Evolutionary conservation across 2,329 filamentous ascomycete genomes (phyloP).

Genomic region (Lachnellula arida): DNA sequence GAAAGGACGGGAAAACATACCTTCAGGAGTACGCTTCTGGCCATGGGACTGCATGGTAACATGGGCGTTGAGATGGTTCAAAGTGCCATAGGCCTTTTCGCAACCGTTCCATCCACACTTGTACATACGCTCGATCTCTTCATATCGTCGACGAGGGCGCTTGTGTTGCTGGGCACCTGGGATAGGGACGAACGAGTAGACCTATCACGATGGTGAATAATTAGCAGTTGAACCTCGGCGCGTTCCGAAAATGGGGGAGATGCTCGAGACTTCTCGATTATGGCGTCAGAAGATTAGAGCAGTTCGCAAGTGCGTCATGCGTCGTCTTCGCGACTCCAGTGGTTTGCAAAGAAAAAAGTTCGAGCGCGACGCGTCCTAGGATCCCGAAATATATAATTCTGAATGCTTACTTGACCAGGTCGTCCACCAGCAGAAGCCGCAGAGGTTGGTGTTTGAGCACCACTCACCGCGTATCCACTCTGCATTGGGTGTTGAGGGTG

Average conservation of each 20-base stretch:
- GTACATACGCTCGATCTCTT: slow-evolving; percentile 99
- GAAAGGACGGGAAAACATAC: slow-evolving; percentile 49
- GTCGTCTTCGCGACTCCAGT: not conserved
- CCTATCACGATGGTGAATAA: slow-evolving; percentile 49
- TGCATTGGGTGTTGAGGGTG: slow-evolving; percentile 33
- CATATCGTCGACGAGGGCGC: slow-evolving; percentile 84
- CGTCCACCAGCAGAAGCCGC: slow-evolving; percentile 48
- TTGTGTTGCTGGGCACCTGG: slow-evolving; percentile 97
- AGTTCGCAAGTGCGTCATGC: not conserved
- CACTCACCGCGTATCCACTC: slow-evolving; percentile 29
- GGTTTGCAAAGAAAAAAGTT: not conserved
- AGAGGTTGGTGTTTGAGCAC: slow-evolving; percentile 45
- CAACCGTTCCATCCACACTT: slow-evolving; percentile 98
- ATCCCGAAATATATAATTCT: not conserved
- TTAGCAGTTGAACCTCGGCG: not conserved
- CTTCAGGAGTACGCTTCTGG: slow-evolving; percentile 91
- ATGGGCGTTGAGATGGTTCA: slow-evolving; percentile 96
- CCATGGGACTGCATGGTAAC: slow-evolving; percentile 99
- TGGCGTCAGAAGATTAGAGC: not conserved
- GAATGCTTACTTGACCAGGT: slow-evolving; percentile 54
- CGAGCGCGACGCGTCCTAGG: not conserved
- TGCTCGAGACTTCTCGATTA: slow-evolving; percentile 8
- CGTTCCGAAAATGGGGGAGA: not conserved
- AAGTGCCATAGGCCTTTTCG: slow-evolving; percentile 95
- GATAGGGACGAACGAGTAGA: slow-evolving; percentile 97